Conservation (phyloP, 768 basidiomycete species). For the Leccinum arenicola region DNA sequence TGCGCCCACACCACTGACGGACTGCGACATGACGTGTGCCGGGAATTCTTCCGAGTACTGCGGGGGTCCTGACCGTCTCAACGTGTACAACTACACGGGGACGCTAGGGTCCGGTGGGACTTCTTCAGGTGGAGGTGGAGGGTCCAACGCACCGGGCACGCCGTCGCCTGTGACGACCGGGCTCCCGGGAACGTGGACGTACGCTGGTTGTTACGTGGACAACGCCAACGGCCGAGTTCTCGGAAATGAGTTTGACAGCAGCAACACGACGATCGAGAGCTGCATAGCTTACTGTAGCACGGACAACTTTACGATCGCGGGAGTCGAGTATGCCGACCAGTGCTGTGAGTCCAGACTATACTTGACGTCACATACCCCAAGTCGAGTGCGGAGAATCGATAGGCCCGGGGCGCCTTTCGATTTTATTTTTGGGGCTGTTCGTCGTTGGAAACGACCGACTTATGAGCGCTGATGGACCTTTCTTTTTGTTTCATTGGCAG, state of each 20-base stretch:
- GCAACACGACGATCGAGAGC: conserved; percentile 50
- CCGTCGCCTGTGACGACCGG: conserved; percentile 44
- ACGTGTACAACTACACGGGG: conserved; percentile 18
- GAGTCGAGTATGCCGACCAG: conserved; percentile 57
- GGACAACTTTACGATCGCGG: conserved; percentile 63
- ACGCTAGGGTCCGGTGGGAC: not conserved
- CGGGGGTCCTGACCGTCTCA: conserved; percentile 59
- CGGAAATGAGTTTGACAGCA: conserved; percentile 37
- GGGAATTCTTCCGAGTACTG: conserved; percentile 53
- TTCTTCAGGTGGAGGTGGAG: no score
- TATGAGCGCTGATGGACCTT: conserved; percentile 6
- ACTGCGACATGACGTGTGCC: conserved; percentile 43
- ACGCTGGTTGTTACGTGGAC: conserved; percentile 71
- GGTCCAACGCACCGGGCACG: not conserved
- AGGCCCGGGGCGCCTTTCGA: not conserved
- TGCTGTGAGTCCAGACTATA: conserved; percentile 48
- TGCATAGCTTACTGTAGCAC: conserved; percentile 60
- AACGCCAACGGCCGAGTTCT: conserved; percentile 64
- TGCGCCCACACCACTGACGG: conserved; percentile 40
- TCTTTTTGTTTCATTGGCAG: conserved; percentile 34
- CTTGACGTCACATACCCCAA: no score
- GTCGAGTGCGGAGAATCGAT: not conserved
- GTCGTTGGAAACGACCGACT: not conserved
- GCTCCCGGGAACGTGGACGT: conserved; percentile 57
- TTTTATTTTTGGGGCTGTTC: not conserved